These are phyloP conservation scores for Ricinus communis DNA, from an alignment of 345 rosid species.

Conservation along the genomic window DNA sequence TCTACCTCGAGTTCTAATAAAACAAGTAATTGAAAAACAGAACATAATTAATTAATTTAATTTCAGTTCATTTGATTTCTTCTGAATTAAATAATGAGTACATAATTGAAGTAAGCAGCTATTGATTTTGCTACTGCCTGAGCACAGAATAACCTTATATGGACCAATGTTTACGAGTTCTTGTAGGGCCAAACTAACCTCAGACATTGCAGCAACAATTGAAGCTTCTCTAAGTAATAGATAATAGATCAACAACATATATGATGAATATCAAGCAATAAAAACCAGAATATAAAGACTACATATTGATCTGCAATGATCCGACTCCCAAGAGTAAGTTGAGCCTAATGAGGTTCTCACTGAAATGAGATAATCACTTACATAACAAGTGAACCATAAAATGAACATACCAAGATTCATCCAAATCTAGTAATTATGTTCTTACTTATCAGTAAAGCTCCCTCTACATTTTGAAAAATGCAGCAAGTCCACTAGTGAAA, in stretches of 20 bases:
- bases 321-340: not conserved
- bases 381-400: not conserved
- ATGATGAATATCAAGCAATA: not conserved
- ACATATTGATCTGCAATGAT: not conserved
- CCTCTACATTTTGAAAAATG: not conserved
- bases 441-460: not conserved
- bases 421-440: not conserved
- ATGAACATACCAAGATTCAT: not conserved
- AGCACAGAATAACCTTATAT: too few species aligned
- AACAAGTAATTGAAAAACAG: not conserved
- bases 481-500: not conserved
- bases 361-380: not conserved
- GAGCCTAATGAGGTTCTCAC: conserved; percentile 3
- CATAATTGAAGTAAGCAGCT: not conserved
- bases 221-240: too few species aligned
- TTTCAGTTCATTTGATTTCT: conserved; percentile 1
- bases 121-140: not conserved
- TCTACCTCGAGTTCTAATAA: conserved; percentile 76
- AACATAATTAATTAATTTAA: not conserved
- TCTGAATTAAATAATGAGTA: not conserved
- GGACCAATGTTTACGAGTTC: not conserved
- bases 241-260: too few species aligned
- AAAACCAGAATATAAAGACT: not conserved
- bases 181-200: too few species aligned
- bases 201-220: too few species aligned